These are phyloP conservation scores for Suillus alpinus DNA, from an alignment of 768 basidiomycete genomes.

Conservation along the genomic window DNA sequence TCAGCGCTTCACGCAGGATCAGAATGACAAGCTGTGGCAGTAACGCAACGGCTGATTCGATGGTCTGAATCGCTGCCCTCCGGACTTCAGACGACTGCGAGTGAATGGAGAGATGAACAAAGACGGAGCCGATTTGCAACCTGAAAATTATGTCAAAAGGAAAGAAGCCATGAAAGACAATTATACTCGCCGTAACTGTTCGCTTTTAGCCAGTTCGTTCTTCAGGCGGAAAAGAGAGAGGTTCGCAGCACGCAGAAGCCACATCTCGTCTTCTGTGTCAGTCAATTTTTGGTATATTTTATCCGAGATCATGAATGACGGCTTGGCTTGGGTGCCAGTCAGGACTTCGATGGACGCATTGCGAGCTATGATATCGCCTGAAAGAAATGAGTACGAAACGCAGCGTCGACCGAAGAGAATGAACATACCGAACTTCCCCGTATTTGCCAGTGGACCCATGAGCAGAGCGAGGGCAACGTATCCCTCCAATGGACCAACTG, in stretches of 20 bases:
- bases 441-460: conserved; percentile 55
- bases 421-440: conserved; percentile 52
- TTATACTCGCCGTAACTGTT: conserved; percentile 46
- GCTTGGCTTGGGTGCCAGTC: conserved; percentile 55
- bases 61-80: conserved; percentile 38
- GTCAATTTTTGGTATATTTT: conserved; percentile 77
- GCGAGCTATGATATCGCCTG: conserved; percentile 47
- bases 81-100: conserved; percentile 53
- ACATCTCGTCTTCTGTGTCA: conserved; percentile 60
- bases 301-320: conserved; percentile 85
- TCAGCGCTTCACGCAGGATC: conserved; percentile 61
- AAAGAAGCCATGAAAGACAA: neutral
- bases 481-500: conserved; percentile 76
- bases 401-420: conserved; percentile 10
- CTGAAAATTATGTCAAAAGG: conserved; percentile 32
- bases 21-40: conserved; percentile 49
- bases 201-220: conserved; percentile 50
- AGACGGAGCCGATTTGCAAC: conserved; percentile 57
- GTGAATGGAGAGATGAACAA: conserved; percentile 69
- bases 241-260: conserved; percentile 71
- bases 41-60: conserved; percentile 37
- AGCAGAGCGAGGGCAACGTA: conserved; percentile 73
- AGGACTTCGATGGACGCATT: conserved; percentile 49
- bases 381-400: conserved; percentile 7
- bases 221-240: conserved; percentile 47